Percentiles rank a stretch among this genome's conserved stretches.
phyloP scores from a whole-genome alignment of 805 yeast genomes.

The Candida insectorum region DNA sequence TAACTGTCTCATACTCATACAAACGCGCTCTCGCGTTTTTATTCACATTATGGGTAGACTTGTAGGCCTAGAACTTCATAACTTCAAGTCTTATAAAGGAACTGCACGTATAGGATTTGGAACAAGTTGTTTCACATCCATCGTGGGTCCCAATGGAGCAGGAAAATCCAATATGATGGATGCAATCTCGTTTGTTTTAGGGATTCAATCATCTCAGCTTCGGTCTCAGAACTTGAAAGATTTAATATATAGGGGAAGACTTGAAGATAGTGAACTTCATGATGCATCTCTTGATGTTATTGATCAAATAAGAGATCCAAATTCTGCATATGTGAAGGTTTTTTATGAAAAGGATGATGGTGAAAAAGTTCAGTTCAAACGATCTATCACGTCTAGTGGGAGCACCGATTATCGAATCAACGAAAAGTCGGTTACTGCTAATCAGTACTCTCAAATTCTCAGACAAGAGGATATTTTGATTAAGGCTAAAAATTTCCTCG shows the following conservation, averaged over 20 bases:
- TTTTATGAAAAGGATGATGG: conserved; percentile 65
- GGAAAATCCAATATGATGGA: conserved; percentile 98
- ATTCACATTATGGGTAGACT: conserved; percentile 68
- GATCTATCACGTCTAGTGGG: conserved; percentile 59
- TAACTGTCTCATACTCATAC: too few relatives aligned
- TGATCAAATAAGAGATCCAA: conserved; percentile 23
- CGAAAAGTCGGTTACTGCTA: conserved; percentile 54
- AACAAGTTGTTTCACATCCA: conserved; percentile 75
- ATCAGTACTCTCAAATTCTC: conserved; percentile 62
- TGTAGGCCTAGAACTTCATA: conserved; percentile 70
- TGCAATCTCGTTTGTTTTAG: conserved; percentile 92
- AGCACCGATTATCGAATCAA: conserved; percentile 67
- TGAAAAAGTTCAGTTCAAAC: conserved; percentile 54
- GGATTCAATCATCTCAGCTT: conserved; percentile 70
- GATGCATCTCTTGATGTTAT: conserved; percentile 19
- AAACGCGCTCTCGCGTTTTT: too few relatives aligned
- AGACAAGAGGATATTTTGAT: conserved; percentile 78
- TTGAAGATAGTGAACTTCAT: conserved; percentile 13
- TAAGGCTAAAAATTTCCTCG: conserved; percentile 87
- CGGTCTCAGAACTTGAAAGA: conserved; percentile 74
- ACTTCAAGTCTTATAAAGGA: conserved; percentile 91
- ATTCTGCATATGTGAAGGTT: conserved; percentile 72
- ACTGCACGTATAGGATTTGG: conserved; percentile 78
- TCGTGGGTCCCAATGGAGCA: conserved; percentile 98
- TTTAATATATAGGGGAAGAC: conserved; percentile 70